These are phyloP conservation scores for Metschnikowia similis DNA, from an alignment of 805 yeast genomes.

Conservation along the genomic window DNA sequence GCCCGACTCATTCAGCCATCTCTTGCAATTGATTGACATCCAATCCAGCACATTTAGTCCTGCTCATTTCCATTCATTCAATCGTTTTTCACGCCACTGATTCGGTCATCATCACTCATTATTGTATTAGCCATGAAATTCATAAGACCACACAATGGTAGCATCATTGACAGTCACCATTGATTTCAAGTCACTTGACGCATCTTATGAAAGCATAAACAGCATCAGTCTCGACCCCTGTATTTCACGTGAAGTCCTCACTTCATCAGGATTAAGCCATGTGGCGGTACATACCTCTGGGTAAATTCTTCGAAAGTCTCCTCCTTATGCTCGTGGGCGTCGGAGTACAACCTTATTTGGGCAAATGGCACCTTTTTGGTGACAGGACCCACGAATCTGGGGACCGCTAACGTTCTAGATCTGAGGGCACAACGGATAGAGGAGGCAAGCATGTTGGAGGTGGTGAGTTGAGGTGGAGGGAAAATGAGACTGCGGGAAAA, in stretches of 20 bases:
- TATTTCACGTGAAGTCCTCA: too few relatives aligned
- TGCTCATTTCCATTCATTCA: too few relatives aligned
- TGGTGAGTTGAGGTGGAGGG: background rate
- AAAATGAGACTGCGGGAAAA: constrained; percentile 1
- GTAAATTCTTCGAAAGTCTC: constrained; percentile 96
- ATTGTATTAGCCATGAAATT: background rate
- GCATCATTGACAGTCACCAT: background rate
- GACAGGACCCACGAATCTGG: constrained; percentile 24
- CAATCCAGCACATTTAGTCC: too few relatives aligned
- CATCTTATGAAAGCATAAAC: background rate
- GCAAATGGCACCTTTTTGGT: constrained; percentile 20
- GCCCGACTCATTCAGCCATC: too few relatives aligned
- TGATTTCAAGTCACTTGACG: background rate
- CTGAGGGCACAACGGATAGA: constrained; percentile 42
- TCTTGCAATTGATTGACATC: too few relatives aligned
- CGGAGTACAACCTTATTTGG: constrained; percentile 67
- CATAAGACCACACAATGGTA: background rate
- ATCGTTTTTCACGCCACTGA: too few relatives aligned
- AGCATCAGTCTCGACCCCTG: too few relatives aligned
- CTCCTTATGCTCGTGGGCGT: constrained; percentile 83
- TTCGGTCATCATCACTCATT: too few relatives aligned
- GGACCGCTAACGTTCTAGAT: constrained; percentile 28
- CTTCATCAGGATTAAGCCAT: too few relatives aligned
- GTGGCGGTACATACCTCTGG: constrained; percentile 48
- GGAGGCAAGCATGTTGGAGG: constrained; percentile 31